Evolutionary conservation across 2,329 filamentous ascomycete species (phyloP), one percentile per base, ranked within the genome.

Genomic region (Pseudonectria buxi): DNA sequence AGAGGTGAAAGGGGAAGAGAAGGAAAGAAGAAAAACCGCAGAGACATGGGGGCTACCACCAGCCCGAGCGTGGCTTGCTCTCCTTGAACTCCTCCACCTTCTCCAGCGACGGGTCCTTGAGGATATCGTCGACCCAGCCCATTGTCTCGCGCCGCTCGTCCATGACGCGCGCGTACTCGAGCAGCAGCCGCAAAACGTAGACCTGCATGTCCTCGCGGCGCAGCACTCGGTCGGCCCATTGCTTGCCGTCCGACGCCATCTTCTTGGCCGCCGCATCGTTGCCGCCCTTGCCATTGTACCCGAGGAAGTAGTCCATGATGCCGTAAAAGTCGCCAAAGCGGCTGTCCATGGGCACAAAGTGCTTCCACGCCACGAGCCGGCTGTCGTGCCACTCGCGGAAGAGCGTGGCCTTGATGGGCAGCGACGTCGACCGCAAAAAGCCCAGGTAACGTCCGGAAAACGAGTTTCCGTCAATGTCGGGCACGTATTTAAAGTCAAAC

Each of bases 321-420:
- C 75, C 78, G 42, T 79, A 88, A 49, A 83, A 72, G 47, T 89
- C 86, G 25, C 74, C 64, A 50, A 81, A 88, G 2, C 78, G 74
- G 51, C 76, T 83, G 54, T 88, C 82, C 72, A 90, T 79, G 12
- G 86, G 86, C 2, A 88, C 79, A 49, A 86, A 90, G 58, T 92
- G 86, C 50, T 78, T 77, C 85, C 86, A 92, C 1, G 83, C 71
- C 3, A 86, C 66, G 2, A 90, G 66, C 3, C 85, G 71, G 29
- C 72, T 74, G 55, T 89, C 84, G 52, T 89, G 85, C 86, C 85
- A 92, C 56, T 92, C 86, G 14, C 75, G 71, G 62, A 81, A 92
- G 14, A 90, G 65, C 0, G 85, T 87, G 6, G 81, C 76, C 62
- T 90, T 92, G 62, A 92, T 76, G 0, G 82, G 82, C 7, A 89